Evolutionary conservation across 345 rosid genomes (phyloP).

Genomic region (Aegle marmelos): DNA sequence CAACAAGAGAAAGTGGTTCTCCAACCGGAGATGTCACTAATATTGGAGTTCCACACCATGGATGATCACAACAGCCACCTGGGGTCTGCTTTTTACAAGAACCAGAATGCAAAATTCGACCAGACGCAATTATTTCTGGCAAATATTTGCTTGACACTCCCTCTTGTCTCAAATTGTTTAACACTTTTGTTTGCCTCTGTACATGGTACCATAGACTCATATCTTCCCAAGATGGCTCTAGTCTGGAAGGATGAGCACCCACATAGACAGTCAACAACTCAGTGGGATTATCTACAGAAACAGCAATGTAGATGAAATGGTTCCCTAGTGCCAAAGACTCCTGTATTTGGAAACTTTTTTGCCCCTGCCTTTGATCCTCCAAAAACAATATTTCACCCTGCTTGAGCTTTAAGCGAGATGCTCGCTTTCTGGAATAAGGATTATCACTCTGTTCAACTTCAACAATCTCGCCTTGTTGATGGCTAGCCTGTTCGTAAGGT

Average conservation of each 20-base stretch:
- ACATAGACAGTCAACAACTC: conserved; percentile 44
- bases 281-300: conserved; percentile 32
- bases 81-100: conserved; percentile 42
- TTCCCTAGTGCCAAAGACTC: conserved; percentile 44
- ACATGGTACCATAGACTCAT: conserved; percentile 71
- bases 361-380: conserved; percentile 47
- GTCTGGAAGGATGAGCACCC: conserved; percentile 57
- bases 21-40: conserved; percentile 59
- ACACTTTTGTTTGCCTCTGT: conserved; percentile 64
- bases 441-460: conserved; percentile 33
- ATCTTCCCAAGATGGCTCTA: conserved; percentile 68
- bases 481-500: conserved; percentile 27
- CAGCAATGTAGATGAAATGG: conserved; percentile 38
- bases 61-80: conserved; percentile 55
- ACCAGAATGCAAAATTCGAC: conserved; percentile 54
- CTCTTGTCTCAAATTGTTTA: conserved; percentile 51
- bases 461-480: conserved; percentile 46
- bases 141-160: conserved; percentile 44
- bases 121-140: conserved; percentile 53
- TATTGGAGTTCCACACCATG: conserved; percentile 64
- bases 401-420: conserved; percentile 33
- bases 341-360: conserved; percentile 44
- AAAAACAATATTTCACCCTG: conserved; percentile 44
- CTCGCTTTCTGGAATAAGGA: conserved; percentile 24
- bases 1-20: conserved; percentile 43